Evolutionary conservation across 2,329 filamentous ascomycete genomes (phyloP), one percentile per base, ranked within the genome.

Genomic region (Zasmidium citrigriseum): DNA sequence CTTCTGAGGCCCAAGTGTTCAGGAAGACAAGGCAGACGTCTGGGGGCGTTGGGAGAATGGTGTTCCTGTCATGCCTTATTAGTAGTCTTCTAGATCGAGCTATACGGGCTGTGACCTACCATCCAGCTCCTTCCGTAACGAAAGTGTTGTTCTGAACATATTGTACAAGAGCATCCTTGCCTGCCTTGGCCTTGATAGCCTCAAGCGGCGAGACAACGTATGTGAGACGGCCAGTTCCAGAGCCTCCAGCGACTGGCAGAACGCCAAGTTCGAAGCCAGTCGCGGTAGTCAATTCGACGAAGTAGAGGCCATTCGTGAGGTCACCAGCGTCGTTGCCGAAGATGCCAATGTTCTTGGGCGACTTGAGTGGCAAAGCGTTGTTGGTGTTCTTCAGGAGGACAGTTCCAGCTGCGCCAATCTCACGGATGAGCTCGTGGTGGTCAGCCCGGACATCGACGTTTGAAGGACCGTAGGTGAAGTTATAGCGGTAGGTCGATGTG

Each of bases 11-110:
- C 70, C 73, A 81, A 10, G 69, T 82, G 81, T 86, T 87, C 58
- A 86, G 75, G 72, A 87, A 83, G 41, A 87, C 83, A 18, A 87
- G 75, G 70, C 65, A 79, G 10, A 84, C 81, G 14, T 80, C 75
- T 9, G 65, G 64, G 77, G 75, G 20, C 68, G 68, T 71, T 21
- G 78, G 80, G 68, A 81, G 80, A 54, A 79, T 73, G 27, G 71
- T 52, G 3, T 60, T 23, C 50, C 54, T 49, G 21, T 27, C 25
- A 22, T 49, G 23, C 20, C 21, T 9, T 4, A 41, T 41, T 11
- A 41, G 34, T 41, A 45, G n/a, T 20, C 34, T 25, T 21, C 34
- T 22, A 23, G 23, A 23, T 46, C 44, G 18, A 47, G 46, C 11
- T 10, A 38, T 21, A 20, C 22, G 24, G 18, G 7, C 2, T 20